Conservation (phyloP, 2,329 filamentous ascomycete species). For the Pyrenochaeta sp. region DNA sequence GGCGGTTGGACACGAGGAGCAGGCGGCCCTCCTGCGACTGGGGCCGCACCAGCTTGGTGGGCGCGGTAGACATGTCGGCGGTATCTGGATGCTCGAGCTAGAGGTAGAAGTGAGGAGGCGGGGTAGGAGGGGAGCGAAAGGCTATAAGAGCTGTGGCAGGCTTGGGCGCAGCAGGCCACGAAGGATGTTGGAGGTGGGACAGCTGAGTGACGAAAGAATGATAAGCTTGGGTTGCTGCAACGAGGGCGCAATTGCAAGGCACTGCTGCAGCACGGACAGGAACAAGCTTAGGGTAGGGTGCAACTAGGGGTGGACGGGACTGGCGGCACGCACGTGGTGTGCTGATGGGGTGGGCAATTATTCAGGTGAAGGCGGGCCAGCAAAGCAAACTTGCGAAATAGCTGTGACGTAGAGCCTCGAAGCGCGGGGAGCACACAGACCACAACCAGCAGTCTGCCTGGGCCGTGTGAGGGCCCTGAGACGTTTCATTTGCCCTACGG, state of each 20-base stretch:
- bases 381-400: slow-evolving; percentile 18
- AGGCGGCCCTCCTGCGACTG: slow-evolving; percentile 59
- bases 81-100: slow-evolving; percentile 5
- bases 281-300: slow-evolving; percentile 17
- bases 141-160: neutral
- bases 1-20: slow-evolving; percentile 89
- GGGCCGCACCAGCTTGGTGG: slow-evolving; percentile 36
- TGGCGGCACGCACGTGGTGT: slow-evolving; percentile 22
- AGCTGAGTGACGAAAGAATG: slow-evolving; percentile 42
- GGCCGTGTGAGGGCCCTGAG: neutral
- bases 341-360: slow-evolving; percentile 12
- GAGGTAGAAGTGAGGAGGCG: slow-evolving; percentile 5
- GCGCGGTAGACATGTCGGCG: slow-evolving; percentile 36
- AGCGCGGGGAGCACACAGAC: slow-evolving; percentile 14
- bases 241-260: slow-evolving; percentile 15
- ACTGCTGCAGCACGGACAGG: slow-evolving; percentile 17
- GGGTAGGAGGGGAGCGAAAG: slow-evolving; percentile 3
- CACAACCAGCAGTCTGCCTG: neutral
- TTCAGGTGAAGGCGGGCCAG: slow-evolving; percentile 10
- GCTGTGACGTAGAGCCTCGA: slow-evolving; percentile 33
- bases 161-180: slow-evolving; percentile 3
- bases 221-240: slow-evolving; percentile 17
- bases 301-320: slow-evolving; percentile 11
- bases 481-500: neutral
- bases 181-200: slow-evolving; percentile 9